Conservation (phyloP, 805 yeast species). For the Saturnispora mendoncae region DNA sequence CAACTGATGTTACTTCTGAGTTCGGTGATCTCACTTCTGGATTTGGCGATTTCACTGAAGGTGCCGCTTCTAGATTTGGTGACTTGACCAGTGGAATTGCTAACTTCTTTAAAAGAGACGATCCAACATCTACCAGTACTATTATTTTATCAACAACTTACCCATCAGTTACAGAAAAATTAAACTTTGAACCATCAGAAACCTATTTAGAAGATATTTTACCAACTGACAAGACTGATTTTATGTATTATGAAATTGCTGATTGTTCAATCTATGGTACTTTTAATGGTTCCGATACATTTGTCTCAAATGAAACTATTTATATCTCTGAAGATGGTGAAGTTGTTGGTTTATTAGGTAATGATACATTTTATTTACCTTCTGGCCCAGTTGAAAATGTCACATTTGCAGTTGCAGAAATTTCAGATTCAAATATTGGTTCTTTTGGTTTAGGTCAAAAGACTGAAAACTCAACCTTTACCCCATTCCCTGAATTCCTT, state of each 20-base stretch:
- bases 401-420: slow-evolving; percentile 13
- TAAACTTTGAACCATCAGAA: slow-evolving; percentile 2
- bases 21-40: slow-evolving; percentile 7
- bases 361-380: slow-evolving; percentile 9
- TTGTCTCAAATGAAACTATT: slow-evolving; percentile 2
- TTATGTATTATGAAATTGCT: neutral
- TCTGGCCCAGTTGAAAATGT: neutral
- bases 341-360: slow-evolving; percentile 12
- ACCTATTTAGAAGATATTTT: neutral
- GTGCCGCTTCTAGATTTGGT: slow-evolving; percentile 7
- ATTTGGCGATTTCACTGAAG: slow-evolving; percentile 6
- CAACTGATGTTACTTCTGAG: slow-evolving; percentile 2
- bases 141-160: neutral
- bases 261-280: slow-evolving; percentile 14
- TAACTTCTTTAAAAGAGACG: slow-evolving; percentile 6
- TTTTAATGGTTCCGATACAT: slow-evolving; percentile 12
- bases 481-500: slow-evolving; percentile 11
- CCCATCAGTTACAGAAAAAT: slow-evolving; percentile 4
- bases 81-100: neutral
- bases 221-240: neutral
- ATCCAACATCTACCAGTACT: neutral
- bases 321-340: slow-evolving; percentile 7
- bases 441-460: slow-evolving; percentile 16
- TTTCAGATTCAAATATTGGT: slow-evolving; percentile 13
- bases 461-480: slow-evolving; percentile 9